These are phyloP conservation scores for Chrysopogon serrulatus DNA, from an alignment of 176 grass and related monocot genomes.

Conservation along the genomic window DNA sequence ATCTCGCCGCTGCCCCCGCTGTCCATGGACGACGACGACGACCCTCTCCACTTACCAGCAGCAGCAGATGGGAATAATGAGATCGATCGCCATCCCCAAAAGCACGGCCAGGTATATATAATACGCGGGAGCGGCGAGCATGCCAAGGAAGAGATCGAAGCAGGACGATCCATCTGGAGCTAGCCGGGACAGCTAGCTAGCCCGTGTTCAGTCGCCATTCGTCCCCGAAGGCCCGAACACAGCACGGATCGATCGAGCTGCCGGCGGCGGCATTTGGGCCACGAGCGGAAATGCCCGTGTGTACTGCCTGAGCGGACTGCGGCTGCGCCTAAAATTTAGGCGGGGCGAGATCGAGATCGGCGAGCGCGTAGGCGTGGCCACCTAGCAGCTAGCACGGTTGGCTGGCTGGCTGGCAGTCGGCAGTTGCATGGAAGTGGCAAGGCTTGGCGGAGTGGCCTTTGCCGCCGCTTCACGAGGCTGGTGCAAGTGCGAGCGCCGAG, in stretches of 20 bases:
- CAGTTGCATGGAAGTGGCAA: constrained; percentile 35
- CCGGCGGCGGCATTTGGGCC: neutral
- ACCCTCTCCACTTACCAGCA: neutral
- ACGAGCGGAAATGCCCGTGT: neutral
- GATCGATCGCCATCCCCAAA: neutral
- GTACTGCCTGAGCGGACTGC: no score
- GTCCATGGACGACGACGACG: neutral
- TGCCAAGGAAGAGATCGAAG: neutral
- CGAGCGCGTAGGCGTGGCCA: neutral
- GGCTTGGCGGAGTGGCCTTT: neutral
- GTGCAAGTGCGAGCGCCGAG: no score
- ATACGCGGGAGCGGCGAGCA: neutral
- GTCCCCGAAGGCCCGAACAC: no score
- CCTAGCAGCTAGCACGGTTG: no score
- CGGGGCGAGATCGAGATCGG: neutral
- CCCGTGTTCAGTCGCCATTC: no score
- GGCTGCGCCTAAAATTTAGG: no score
- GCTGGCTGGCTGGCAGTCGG: constrained; percentile 19
- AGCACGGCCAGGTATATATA: neutral
- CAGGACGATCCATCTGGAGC: neutral
- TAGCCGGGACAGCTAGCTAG: neutral
- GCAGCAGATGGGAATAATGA: neutral
- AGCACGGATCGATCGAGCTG: no score
- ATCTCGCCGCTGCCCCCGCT: neutral
- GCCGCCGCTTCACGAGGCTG: neutral